Conservation (phyloP, 345 rosid species). For the Melaleuca quinquenervia region DNA sequence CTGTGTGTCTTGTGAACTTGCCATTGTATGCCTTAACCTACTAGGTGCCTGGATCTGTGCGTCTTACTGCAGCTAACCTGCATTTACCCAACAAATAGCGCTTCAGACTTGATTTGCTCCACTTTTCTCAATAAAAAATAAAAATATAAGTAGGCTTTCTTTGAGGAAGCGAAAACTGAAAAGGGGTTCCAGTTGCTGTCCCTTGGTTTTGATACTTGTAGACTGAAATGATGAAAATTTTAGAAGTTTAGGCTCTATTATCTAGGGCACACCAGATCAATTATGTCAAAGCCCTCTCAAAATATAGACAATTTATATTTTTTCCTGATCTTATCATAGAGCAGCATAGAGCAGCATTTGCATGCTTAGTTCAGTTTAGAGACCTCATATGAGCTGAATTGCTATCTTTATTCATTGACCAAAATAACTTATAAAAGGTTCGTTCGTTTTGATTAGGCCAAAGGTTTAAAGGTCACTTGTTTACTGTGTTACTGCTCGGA, state of each 20-base stretch:
- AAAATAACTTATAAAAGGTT: not conserved
- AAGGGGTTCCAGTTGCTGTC: not conserved
- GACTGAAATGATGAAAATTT: not conserved
- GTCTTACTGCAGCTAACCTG: not conserved
- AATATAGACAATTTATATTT: not conserved
- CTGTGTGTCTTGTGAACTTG: not conserved
- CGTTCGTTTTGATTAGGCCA: constrained; percentile 39
- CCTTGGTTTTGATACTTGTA: not conserved
- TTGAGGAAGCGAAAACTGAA: not conserved
- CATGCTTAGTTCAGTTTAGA: not conserved
- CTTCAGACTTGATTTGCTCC: not conserved
- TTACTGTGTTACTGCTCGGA: constrained; percentile 88
- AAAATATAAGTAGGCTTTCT: not conserved
- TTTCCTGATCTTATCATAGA: not conserved
- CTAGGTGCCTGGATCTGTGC: not conserved
- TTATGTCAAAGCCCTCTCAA: not conserved
- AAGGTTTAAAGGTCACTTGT: constrained; percentile 76
- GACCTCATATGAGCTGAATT: not conserved
- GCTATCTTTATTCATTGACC: not conserved
- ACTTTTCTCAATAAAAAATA: not conserved
- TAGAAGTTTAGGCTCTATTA: not conserved
- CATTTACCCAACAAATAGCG: not conserved
- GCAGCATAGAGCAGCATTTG: not conserved
- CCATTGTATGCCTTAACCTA: not conserved
- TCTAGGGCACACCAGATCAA: not conserved